These are phyloP conservation scores for Podospora australis DNA, from an alignment of 495 filamentous ascomycete genomes.

Conservation along the genomic window DNA sequence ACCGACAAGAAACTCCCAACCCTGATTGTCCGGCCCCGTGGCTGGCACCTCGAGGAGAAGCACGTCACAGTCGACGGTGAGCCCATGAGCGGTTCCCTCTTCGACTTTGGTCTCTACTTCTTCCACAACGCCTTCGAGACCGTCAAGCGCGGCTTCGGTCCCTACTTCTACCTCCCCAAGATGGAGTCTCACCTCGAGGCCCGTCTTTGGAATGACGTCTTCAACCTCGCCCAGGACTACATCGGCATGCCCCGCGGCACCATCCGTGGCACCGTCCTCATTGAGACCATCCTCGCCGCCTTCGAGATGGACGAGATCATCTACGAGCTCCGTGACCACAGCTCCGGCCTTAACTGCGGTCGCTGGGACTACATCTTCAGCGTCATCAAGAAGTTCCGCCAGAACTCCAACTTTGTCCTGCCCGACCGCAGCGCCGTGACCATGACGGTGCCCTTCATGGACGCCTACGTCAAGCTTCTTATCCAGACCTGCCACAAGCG, in stretches of 20 bases:
- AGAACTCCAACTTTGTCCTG: constrained; percentile 86
- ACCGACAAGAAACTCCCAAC: constrained; percentile 76
- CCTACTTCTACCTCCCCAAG: constrained; percentile 99
- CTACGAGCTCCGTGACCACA: constrained; percentile 97
- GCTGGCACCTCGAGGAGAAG: constrained; percentile 97
- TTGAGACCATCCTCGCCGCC: constrained; percentile 97
- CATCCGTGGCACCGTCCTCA: constrained; percentile 91
- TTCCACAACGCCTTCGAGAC: constrained; percentile 96
- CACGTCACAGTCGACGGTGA: constrained; percentile 95
- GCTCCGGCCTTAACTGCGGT: constrained; percentile 93
- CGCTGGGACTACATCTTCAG: constrained; percentile 99
- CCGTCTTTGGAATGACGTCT: constrained; percentile 96
- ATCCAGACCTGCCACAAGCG: constrained; percentile 96
- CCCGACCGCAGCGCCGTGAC: constrained; percentile 88
- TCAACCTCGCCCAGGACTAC: constrained; percentile 94
- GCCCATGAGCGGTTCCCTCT: constrained; percentile 86
- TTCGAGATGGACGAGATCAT: constrained; percentile 99
- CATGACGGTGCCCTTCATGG: constrained; percentile 99
- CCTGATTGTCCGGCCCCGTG: constrained; percentile 78
- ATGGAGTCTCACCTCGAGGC: constrained; percentile 99
- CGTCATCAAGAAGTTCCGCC: constrained; percentile 98
- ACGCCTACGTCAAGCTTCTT: constrained; percentile 86
- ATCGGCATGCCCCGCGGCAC: constrained; percentile 84
- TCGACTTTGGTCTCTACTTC: constrained; percentile 99
- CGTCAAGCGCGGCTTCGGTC: constrained; percentile 74